Evolutionary conservation across 331 rosid species (phyloP).

Genomic region (Telfairia occidentalis): DNA sequence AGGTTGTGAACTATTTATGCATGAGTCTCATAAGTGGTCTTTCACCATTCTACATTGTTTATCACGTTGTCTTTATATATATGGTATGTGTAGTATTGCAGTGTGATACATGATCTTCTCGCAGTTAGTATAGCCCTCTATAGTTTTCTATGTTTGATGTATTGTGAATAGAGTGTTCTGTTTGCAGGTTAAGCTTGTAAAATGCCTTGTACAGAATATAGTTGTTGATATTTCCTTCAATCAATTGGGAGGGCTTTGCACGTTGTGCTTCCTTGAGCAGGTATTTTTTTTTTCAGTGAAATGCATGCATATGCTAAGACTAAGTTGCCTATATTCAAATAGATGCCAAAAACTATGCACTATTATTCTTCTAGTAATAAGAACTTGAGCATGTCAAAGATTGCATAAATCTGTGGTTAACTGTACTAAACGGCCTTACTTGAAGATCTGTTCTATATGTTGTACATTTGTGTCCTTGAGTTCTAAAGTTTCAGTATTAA

Average conservation of each 20-base stretch:
- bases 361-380: background rate
- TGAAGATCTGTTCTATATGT: too few relatives aligned
- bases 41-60: background rate
- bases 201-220: conserved; percentile 81
- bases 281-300: conserved; percentile 23
- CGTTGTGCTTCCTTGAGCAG: conserved; percentile 92
- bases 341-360: background rate
- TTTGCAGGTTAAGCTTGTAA: conserved; percentile 91
- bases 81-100: background rate
- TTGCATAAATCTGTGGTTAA: background rate
- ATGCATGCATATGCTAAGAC: background rate
- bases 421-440: background rate
- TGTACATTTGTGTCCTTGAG: too few relatives aligned
- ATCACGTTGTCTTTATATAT: background rate
- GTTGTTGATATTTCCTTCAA: conserved; percentile 95
- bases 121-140: background rate
- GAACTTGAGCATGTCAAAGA: background rate
- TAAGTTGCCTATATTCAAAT: background rate
- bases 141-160: background rate
- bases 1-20: background rate
- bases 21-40: background rate
- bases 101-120: background rate
- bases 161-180: background rate
- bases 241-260: conserved; percentile 93
- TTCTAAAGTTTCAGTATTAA: too few relatives aligned